Percentiles rank a stretch among this genome's conserved stretches.
Evolutionary conservation across 257 asterid genomes (phyloP).

Genomic region (Thymus quinquecostatus): DNA sequence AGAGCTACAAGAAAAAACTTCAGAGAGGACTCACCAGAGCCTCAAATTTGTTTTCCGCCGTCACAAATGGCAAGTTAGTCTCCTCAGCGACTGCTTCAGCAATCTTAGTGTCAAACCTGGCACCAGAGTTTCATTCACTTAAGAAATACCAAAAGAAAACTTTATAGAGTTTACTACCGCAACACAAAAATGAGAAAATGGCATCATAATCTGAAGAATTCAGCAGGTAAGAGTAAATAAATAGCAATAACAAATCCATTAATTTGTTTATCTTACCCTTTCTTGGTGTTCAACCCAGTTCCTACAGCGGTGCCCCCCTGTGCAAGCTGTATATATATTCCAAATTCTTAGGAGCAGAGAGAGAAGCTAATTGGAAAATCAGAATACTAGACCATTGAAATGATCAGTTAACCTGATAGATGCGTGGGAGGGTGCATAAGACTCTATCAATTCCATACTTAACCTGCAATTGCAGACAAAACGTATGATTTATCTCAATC

Average conservation of each 20-base stretch:
- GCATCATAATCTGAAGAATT: conserved; percentile 15
- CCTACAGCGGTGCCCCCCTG: conserved; percentile 99
- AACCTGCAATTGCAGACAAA: conserved; percentile 56
- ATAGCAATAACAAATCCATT: conserved; percentile 22
- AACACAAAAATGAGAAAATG: conserved; percentile 16
- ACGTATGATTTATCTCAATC: conserved; percentile 6
- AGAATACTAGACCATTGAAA: conserved; percentile 10
- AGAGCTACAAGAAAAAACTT: conserved; percentile 24
- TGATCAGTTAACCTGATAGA: conserved; percentile 73
- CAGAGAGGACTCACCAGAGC: conserved; percentile 70
- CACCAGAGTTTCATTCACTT: conserved; percentile 16
- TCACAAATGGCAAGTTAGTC: conserved; percentile 91
- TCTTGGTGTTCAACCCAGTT: conserved; percentile 94
- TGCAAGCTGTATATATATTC: conserved; percentile 77
- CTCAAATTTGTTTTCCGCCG: conserved; percentile 99
- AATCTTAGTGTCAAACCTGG: conserved; percentile 93
- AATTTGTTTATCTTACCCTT: conserved; percentile 58
- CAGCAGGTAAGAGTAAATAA: conserved; percentile 18
- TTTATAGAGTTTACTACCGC: not conserved
- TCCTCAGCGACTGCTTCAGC: conserved; percentile 98
- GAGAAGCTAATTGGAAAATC: conserved; percentile 25
- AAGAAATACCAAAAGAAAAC: conserved; percentile 1
- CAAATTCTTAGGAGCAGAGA: conserved; percentile 39
- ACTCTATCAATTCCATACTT: conserved; percentile 92
- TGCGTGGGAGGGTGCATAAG: conserved; percentile 80